Evolutionary conservation across 805 yeast species (phyloP).

Genomic region (Tetrapisispora arboricola): DNA sequence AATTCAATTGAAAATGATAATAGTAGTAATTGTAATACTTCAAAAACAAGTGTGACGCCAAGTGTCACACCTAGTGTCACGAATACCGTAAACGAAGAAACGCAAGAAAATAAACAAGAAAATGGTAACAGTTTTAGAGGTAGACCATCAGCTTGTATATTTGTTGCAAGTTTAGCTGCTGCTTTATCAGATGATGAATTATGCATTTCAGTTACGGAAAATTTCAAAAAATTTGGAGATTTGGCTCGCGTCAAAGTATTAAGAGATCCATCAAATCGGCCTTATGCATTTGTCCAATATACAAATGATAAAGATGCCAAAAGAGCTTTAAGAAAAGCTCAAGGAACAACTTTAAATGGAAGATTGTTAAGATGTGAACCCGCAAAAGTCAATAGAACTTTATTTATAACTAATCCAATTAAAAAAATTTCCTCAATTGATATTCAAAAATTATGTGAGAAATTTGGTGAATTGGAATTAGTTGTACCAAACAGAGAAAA

Average conservation of each 20-base stretch:
- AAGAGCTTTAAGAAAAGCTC: conserved; percentile 57
- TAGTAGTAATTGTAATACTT: background rate
- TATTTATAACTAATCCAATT: conserved; percentile 39
- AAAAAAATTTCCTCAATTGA: conserved; percentile 21
- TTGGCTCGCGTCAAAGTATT: conserved; percentile 69
- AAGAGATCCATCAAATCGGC: conserved; percentile 71
- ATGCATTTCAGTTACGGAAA: conserved; percentile 55
- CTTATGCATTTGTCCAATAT: conserved; percentile 90
- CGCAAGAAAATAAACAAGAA: conserved; percentile 17
- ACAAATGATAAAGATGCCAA: conserved; percentile 58
- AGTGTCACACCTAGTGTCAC: no score
- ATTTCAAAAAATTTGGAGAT: conserved; percentile 62
- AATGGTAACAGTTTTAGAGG: conserved; percentile 42
- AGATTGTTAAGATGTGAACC: conserved; percentile 77
- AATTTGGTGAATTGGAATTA: conserved; percentile 72
- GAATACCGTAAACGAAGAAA: background rate
- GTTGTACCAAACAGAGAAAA: conserved; percentile 36
- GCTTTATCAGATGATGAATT: conserved; percentile 59
- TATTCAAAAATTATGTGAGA: conserved; percentile 33
- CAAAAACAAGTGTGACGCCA: background rate
- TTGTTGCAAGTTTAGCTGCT: conserved; percentile 75
- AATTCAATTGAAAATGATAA: background rate
- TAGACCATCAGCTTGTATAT: conserved; percentile 77
- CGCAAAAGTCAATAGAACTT: conserved; percentile 84
- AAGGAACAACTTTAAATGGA: conserved; percentile 59